Evolutionary conservation across 1,139 yeast genomes (phyloP).

Genomic region (Taiozyma sp.): DNA sequence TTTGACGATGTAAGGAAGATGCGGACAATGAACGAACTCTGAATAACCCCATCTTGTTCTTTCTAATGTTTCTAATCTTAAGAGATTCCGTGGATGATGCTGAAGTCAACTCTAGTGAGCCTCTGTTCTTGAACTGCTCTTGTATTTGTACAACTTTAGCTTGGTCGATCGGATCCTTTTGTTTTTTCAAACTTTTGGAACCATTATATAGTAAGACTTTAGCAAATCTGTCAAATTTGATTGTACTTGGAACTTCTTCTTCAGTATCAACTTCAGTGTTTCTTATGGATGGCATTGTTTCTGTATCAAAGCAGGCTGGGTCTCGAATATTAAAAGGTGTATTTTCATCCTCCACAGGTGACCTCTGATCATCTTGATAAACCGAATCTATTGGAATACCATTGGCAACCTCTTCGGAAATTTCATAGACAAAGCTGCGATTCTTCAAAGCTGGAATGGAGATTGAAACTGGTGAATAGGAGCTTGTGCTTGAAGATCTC

Average conservation of each 20-base stretch:
- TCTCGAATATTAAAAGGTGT: slow-evolving; percentile 11
- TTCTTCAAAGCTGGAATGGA: slow-evolving; percentile 20
- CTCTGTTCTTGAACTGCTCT: slow-evolving; percentile 9
- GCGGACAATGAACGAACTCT: slow-evolving; percentile 1
- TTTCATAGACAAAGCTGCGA: slow-evolving; percentile 10
- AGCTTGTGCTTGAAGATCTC: slow-evolving; percentile 11
- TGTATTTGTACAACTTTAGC: background rate
- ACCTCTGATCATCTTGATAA: slow-evolving; percentile 10
- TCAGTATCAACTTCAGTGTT: background rate
- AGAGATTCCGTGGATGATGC: background rate
- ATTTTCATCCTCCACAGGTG: slow-evolving; percentile 13
- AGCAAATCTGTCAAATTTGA: slow-evolving; percentile 21
- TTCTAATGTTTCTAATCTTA: slow-evolving; percentile 1
- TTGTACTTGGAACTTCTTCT: slow-evolving; percentile 5
- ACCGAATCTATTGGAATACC: slow-evolving; percentile 16
- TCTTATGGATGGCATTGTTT: background rate
- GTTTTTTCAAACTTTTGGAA: slow-evolving; percentile 9
- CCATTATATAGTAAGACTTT: slow-evolving; percentile 21
- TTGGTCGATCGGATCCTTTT: background rate
- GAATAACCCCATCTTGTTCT: slow-evolving; percentile 1
- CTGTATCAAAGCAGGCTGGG: slow-evolving; percentile 7
- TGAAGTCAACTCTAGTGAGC: slow-evolving; percentile 7
- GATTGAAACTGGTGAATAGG: slow-evolving; percentile 20
- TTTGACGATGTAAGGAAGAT: background rate
- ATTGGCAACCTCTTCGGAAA: slow-evolving; percentile 13